Conservation (phyloP, 1,139 yeast genomes). For the Nakaseomyces sp. region DNA sequence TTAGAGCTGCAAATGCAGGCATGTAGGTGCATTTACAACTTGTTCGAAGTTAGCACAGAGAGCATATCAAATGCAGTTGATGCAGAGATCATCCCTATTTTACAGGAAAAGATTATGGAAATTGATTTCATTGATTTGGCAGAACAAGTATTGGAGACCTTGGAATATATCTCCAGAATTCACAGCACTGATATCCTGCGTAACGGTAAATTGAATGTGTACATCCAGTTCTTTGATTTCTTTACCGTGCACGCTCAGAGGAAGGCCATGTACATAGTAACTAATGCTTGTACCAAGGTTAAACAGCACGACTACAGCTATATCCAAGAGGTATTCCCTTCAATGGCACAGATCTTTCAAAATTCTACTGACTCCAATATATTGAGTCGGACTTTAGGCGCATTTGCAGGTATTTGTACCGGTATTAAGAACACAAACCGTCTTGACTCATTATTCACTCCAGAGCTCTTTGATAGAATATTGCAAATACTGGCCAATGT, state of each 20-base stretch:
- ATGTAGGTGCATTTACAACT: conserved; percentile 75
- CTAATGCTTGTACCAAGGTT: conserved; percentile 59
- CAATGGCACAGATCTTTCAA: conserved; percentile 51
- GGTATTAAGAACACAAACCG: conserved; percentile 15
- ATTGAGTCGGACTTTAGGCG: conserved; percentile 17
- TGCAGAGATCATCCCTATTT: conserved; percentile 56
- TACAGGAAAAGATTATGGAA: conserved; percentile 61
- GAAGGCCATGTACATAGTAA: conserved; percentile 67
- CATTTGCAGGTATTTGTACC: conserved; percentile 23
- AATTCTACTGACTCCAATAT: conserved; percentile 43
- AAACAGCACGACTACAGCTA: conserved; percentile 38
- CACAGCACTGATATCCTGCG: conserved; percentile 43
- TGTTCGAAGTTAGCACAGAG: conserved; percentile 68
- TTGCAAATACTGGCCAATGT: conserved; percentile 15
- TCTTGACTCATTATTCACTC: conserved; percentile 21
- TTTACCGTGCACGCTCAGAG: conserved; percentile 86
- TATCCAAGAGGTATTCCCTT: conserved; percentile 48
- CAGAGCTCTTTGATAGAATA: conserved; percentile 18
- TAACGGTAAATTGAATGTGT: conserved; percentile 58
- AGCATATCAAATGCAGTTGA: conserved; percentile 56
- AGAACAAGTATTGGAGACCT: conserved; percentile 78
- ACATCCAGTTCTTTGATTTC: conserved; percentile 73
- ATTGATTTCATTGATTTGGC: conserved; percentile 83
- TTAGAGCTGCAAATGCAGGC: conserved; percentile 76
- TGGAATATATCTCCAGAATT: conserved; percentile 57